These are phyloP conservation scores for Ogataea zsoltii DNA, from an alignment of 805 yeast species.

Conservation along the genomic window DNA sequence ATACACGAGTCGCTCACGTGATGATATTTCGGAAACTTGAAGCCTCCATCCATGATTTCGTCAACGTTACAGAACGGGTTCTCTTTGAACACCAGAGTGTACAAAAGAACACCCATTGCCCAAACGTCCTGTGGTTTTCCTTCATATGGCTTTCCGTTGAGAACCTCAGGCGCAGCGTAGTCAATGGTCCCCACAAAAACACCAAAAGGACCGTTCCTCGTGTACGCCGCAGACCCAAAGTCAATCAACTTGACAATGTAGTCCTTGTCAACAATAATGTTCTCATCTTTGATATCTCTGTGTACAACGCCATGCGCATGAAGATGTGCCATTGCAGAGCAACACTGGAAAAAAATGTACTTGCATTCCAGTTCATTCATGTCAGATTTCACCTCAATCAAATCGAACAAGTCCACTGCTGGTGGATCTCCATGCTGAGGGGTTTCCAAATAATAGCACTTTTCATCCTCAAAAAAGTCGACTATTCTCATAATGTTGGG, in stretches of 20 bases:
- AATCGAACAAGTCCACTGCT: conserved; percentile 89
- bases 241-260: conserved; percentile 86
- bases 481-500: conserved; percentile 82
- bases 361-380: conserved; percentile 81
- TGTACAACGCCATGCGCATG: conserved; percentile 89
- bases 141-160: conserved; percentile 82
- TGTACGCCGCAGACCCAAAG: conserved; percentile 93
- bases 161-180: conserved; percentile 96
- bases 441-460: conserved; percentile 86
- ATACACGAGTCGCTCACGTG: conserved; percentile 63
- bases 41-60: conserved; percentile 89
- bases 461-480: conserved; percentile 91
- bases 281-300: conserved; percentile 94
- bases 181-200: conserved; percentile 97
- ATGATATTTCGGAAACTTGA: conserved; percentile 59
- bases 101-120: conserved; percentile 91
- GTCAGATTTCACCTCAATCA: conserved; percentile 80
- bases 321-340: conserved; percentile 74
- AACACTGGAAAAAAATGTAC: conserved; percentile 76
- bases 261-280: conserved; percentile 80
- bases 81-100: conserved; percentile 88
- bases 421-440: conserved; percentile 89
- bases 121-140: conserved; percentile 96
- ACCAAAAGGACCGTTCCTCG: conserved; percentile 90
- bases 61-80: conserved; percentile 95